Evolutionary conservation across 73 alveolate genomes (phyloP).

Genomic region (Paraurostyla sp.): DNA sequence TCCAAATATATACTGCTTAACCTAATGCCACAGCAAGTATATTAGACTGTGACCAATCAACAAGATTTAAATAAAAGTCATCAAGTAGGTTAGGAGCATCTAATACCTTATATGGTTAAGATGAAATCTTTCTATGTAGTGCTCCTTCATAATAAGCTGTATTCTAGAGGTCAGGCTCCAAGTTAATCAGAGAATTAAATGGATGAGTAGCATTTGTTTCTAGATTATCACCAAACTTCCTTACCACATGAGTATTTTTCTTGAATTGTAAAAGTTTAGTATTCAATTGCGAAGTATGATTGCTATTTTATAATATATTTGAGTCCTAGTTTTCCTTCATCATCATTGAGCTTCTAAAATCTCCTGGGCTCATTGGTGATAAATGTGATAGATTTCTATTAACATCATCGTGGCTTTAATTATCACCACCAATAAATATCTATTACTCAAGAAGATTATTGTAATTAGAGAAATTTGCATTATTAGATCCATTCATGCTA

Average conservation of each 20-base stretch:
- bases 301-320: neutral
- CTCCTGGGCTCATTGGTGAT: neutral
- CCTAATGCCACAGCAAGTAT: conserved; percentile 90
- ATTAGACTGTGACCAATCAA: conserved; percentile 89
- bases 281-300: neutral
- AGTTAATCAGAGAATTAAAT: neutral
- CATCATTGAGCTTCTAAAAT: neutral
- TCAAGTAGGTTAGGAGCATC: conserved; percentile 94
- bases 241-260: conserved; percentile 6
- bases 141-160: neutral
- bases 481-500: neutral
- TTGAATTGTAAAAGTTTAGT: conserved; percentile 19
- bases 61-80: conserved; percentile 91
- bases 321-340: conserved; percentile 41
- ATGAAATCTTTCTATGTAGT: conserved; percentile 11
- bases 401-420: neutral
- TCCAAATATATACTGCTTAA: conserved; percentile 86
- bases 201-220: conserved; percentile 2
- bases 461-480: neutral
- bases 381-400: conserved; percentile 28
- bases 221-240: conserved; percentile 18
- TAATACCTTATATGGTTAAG: conserved; percentile 76
- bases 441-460: conserved; percentile 20
- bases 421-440: conserved; percentile 30
- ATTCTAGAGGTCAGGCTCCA: neutral